Evolutionary conservation across 495 filamentous ascomycete genomes (phyloP), one percentile per base, ranked within the genome.

Genomic region (Hypoxylon subgilvum): DNA sequence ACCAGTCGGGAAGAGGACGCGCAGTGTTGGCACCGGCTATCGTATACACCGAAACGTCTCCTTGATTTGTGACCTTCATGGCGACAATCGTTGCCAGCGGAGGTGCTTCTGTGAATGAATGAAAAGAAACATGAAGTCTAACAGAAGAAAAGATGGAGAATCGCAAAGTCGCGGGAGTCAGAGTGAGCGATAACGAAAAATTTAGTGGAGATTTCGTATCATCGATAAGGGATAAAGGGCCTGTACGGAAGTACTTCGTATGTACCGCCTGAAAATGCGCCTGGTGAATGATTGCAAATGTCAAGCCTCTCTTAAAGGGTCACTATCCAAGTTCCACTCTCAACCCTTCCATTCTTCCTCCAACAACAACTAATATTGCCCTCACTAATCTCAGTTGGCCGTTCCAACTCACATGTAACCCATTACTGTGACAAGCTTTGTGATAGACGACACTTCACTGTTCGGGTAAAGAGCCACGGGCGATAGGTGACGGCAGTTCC

Each of bases 21-120:
- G 93, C 88, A 8, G 93, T 95, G 25, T 91, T 90, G 6, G 90
- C 90, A 46, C 95, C 95, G 16, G 93, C 89, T 69, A 99, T 88
- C 38, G 95, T 99, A 69, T 99, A 98, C 6, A 98, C 93, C 3
- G 93, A 91, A 38, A 97, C 89, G 34, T 88, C 82, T 40, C 91
- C 91, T 51, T 90, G 87, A 34, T 55, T 64, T 3, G 61, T 64
- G 54, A 47, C 54, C 27, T 64, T 64, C 61, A 64, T 64, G 44
- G 44, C 45, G 54, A 55, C 36, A 9, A 13, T 35, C 1, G 30
- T 38, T 53, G 32, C 25, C 42, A 18, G 40, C 3, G 22, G 30
- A 49, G 43, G 25, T 6, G 36, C 34, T 31, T 18, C 9, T 14
- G 9, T 4, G 28, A 34, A 1, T 4, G 42, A 45, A 12, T 8